Evolutionary conservation across 208 protist species (phyloP).

Genomic region (Leishmania tarentolae): DNA sequence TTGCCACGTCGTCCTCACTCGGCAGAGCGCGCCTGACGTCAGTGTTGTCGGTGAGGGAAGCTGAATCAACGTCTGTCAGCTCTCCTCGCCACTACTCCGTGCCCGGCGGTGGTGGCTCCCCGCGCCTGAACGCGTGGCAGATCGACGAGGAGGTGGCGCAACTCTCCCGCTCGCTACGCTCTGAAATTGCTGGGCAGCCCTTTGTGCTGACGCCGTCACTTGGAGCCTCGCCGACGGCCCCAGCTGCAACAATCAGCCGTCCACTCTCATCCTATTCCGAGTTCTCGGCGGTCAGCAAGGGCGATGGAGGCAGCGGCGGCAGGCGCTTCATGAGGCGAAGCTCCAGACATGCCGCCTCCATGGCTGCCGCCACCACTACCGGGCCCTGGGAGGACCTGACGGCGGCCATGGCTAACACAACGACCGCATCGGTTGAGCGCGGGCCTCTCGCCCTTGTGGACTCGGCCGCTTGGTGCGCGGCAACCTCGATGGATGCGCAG

Average conservation of each 20-base stretch:
- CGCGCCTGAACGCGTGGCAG: background rate
- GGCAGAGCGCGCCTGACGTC: background rate
- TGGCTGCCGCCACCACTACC: background rate
- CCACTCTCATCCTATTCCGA: background rate
- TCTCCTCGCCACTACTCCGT: background rate
- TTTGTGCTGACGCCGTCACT: constrained; percentile 21
- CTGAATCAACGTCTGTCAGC: background rate
- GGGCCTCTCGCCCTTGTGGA: background rate
- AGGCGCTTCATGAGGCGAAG: background rate
- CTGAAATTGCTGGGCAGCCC: constrained; percentile 23
- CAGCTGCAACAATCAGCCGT: background rate
- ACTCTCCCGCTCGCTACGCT: constrained; percentile 29
- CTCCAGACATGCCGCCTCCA: background rate
- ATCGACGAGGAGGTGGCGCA: constrained; percentile 24
- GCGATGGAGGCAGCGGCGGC: background rate
- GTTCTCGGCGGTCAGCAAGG: background rate
- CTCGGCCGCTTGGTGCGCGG: background rate
- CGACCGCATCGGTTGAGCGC: background rate
- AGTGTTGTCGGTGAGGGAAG: background rate
- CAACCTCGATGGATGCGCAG: background rate
- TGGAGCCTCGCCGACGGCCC: background rate
- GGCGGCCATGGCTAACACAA: background rate
- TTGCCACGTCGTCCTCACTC: background rate
- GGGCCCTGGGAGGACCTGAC: background rate
- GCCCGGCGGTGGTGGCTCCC: background rate